A percentile compares a stretch with the other conserved stretches of the same genome.
These are phyloP conservation scores for Ilyonectria destructans DNA, from an alignment of 2,329 filamentous ascomycete genomes.

Conservation along the genomic window DNA sequence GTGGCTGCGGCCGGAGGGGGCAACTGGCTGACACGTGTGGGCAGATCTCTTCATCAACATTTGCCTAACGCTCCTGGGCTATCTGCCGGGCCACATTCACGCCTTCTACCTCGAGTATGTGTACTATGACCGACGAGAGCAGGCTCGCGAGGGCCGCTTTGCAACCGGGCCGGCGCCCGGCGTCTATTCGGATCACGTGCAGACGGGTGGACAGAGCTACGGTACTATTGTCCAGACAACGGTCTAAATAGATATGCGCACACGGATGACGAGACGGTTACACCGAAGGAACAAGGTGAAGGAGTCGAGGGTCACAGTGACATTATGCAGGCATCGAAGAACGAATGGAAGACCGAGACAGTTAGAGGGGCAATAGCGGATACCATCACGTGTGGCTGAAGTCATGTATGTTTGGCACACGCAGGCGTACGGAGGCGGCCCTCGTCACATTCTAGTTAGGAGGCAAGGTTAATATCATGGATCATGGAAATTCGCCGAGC, in stretches of 20 bases:
- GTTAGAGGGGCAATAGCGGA: conserved; percentile 1
- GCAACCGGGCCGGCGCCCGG: conserved; percentile 73
- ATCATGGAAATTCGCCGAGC: conserved; percentile 1
- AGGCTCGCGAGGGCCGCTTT: conserved; percentile 71
- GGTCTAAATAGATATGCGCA: conserved; percentile 21
- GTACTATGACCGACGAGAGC: conserved; percentile 83
- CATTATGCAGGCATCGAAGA: conserved; percentile 4
- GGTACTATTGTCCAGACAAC: conserved; percentile 63
- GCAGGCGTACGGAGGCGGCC: conserved; percentile 13
- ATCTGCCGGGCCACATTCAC: conserved; percentile 84
- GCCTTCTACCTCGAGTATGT: conserved; percentile 89
- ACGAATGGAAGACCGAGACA: conserved; percentile 8
- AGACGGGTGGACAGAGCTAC: conserved; percentile 79
- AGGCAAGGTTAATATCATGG: conserved; percentile 6
- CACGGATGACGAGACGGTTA: not conserved
- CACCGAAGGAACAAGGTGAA: not conserved
- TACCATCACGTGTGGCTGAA: conserved; percentile 28
- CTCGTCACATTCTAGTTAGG: conserved; percentile 3
- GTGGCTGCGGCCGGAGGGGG: not conserved
- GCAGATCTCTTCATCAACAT: conserved; percentile 78
- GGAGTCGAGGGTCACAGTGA: not conserved
- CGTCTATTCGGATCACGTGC: conserved; percentile 81
- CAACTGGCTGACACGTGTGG: conserved; percentile 33
- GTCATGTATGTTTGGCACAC: conserved; percentile 31
- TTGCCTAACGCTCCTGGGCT: conserved; percentile 77